phyloP scores from a whole-genome alignment of 176 grass and related monocot genomes.

The Eleusine indica region DNA sequence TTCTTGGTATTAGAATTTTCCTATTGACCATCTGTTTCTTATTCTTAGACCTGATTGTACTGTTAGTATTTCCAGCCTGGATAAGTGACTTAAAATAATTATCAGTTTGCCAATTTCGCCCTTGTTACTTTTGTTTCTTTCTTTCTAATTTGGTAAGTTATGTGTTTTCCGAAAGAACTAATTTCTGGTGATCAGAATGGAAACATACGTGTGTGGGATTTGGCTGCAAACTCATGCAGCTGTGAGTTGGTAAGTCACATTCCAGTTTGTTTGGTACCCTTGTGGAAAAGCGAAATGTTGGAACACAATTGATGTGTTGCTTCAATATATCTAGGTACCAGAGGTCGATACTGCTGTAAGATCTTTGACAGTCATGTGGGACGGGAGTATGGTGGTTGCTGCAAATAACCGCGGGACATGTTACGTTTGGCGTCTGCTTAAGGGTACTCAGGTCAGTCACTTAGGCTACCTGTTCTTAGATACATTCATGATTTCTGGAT shows the following conservation, averaged over 20 bases:
- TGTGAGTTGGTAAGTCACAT: slow-evolving; percentile 82
- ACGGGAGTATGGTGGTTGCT: slow-evolving; percentile 97
- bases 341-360: slow-evolving; percentile 98
- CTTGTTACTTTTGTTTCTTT: slow-evolving; percentile 1
- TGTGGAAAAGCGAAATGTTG: background rate
- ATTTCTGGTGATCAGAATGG: slow-evolving; percentile 99
- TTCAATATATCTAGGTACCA: slow-evolving; percentile 61
- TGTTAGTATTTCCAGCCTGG: background rate
- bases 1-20: background rate
- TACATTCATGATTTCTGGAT: background rate
- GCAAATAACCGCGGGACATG: slow-evolving; percentile 94
- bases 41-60: background rate
- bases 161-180: slow-evolving; percentile 80
- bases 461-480: background rate
- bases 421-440: slow-evolving; percentile 71
- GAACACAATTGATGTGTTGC: slow-evolving; percentile 15
- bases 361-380: slow-evolving; percentile 89
- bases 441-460: slow-evolving; percentile 18
- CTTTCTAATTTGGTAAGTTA: slow-evolving; percentile 13
- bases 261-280: background rate
- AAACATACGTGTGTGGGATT: slow-evolving; percentile 98
- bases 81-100: slow-evolving; percentile 3
- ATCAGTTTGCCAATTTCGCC: slow-evolving; percentile 10
- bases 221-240: slow-evolving; percentile 94
- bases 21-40: background rate